A percentile compares a stretch with the other conserved stretches of the same genome.
phyloP scores from a whole-genome alignment of 352 stramenopile species.

The Thraustochytrium sp. region DNA sequence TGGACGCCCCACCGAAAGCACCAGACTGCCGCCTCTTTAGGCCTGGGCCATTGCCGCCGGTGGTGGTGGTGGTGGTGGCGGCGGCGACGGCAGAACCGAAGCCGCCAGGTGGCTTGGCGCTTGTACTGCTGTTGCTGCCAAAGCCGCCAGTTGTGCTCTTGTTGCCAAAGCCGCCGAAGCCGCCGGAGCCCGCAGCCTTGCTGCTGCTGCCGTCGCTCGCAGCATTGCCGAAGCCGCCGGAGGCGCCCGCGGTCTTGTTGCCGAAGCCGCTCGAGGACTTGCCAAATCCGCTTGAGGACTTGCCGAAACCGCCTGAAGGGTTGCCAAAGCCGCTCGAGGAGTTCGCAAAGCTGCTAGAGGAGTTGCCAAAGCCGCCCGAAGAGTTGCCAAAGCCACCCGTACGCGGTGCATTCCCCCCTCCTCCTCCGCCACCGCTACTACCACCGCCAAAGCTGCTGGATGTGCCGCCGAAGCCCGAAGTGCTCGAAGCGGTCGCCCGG shows the following conservation, averaged over 20 bases:
- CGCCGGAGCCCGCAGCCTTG: not conserved
- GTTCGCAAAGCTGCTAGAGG: not conserved
- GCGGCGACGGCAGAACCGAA: not conserved
- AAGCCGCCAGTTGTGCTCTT: too few relatives aligned
- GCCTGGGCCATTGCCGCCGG: not conserved
- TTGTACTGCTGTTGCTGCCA: too few relatives aligned
- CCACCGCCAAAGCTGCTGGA: not conserved
- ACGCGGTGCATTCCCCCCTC: not conserved
- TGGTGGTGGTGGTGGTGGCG: not conserved
- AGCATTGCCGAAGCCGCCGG: not conserved
- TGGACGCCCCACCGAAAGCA: not conserved
- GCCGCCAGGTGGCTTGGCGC: not conserved
- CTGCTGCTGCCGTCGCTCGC: not conserved
- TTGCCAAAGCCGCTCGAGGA: not conserved
- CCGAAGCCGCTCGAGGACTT: not conserved
- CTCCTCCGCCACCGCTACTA: not conserved
- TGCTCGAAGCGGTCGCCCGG: not conserved
- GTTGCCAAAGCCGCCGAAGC: constrained; percentile 25
- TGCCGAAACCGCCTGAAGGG: not conserved
- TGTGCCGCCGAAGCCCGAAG: not conserved
- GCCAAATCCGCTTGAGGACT: not conserved
- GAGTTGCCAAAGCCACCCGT: not conserved
- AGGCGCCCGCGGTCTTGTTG: not conserved
- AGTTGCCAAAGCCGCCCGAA: not conserved
- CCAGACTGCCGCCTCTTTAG: not conserved